Evolutionary conservation across 2,329 filamentous ascomycete genomes (phyloP).

Genomic region (Phoma sp.): DNA sequence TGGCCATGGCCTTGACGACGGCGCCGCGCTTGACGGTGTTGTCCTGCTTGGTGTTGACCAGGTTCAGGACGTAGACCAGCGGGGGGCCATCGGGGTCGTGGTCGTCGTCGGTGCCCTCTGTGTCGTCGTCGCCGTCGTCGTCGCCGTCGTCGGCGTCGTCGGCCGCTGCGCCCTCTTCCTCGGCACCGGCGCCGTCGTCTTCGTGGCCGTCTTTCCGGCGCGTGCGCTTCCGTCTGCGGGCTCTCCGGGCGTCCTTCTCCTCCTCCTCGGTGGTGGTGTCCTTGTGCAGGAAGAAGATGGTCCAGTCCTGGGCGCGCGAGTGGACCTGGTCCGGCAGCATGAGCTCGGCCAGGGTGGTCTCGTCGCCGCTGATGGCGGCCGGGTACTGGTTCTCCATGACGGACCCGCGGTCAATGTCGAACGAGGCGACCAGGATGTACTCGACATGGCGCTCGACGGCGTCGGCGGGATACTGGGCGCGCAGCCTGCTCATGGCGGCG

Average conservation of each 20-base stretch:
- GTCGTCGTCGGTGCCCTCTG: conserved; percentile 62
- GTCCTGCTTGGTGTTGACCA: conserved; percentile 98
- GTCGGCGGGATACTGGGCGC: conserved; percentile 58
- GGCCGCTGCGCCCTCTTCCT: conserved; percentile 43
- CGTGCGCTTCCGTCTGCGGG: conserved; percentile 62
- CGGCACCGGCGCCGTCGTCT: conserved; percentile 49
- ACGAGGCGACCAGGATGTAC: conserved; percentile 96
- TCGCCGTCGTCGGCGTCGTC: conserved; percentile 54
- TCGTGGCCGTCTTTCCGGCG: conserved; percentile 51
- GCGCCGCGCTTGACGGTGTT: conserved; percentile 90
- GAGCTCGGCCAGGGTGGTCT: conserved; percentile 96
- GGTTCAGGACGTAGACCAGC: conserved; percentile 93
- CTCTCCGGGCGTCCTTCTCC: conserved; percentile 64
- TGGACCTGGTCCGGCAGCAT: conserved; percentile 99
- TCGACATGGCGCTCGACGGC: conserved; percentile 87
- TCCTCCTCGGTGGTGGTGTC: conserved; percentile 87
- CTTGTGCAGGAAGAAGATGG: conserved; percentile 98
- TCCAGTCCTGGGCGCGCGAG: conserved; percentile 95
- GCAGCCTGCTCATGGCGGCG: conserved; percentile 37
- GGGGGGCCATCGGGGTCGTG: conserved; percentile 80
- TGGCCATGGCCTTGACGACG: conserved; percentile 97
- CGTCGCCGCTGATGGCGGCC: conserved; percentile 91
- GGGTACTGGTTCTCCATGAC: conserved; percentile 99
- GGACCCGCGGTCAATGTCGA: conserved; percentile 94
- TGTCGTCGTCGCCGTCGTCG: conserved; percentile 57